phyloP scores from a whole-genome alignment of 352 stramenopile genomes.

The Pythium phragmiticola region DNA sequence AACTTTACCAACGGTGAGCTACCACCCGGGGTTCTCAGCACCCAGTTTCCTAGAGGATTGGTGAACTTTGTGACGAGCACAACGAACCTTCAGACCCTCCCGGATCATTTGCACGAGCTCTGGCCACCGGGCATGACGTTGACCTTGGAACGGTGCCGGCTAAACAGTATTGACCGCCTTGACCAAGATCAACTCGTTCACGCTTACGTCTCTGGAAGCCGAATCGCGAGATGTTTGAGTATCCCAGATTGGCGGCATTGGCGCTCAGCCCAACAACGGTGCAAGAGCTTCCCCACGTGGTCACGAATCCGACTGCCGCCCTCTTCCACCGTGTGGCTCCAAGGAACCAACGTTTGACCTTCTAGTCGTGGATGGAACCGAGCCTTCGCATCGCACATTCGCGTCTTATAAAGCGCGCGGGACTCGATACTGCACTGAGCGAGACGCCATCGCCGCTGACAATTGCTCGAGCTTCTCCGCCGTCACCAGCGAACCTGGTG shows the following conservation, averaged over 20 bases:
- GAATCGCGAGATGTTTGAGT: slow-evolving; percentile 3
- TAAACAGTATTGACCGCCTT: no score
- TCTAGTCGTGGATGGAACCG: slow-evolving; percentile 11
- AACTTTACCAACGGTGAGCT: slow-evolving; percentile 1
- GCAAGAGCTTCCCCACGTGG: slow-evolving; percentile 1
- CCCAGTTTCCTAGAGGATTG: not conserved
- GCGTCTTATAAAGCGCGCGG: slow-evolving; percentile 4
- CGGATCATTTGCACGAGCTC: not conserved
- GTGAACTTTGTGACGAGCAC: not conserved
- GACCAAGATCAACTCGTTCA: not conserved
- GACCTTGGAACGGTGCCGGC: not conserved
- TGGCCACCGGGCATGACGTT: slow-evolving; percentile 3
- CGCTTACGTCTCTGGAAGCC: not conserved
- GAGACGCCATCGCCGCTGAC: not conserved
- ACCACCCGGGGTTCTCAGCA: not conserved
- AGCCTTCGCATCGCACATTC: no score
- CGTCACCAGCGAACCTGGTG: no score
- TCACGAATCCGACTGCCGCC: not conserved
- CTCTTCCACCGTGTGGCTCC: not conserved
- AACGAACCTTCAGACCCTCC: not conserved
- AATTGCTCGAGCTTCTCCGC: not conserved
- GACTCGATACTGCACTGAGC: slow-evolving; percentile 7
- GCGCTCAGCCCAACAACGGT: not conserved
- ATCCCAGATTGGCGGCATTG: not conserved
- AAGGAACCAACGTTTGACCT: slow-evolving; percentile 3